Evolutionary conservation across 768 basidiomycete genomes (phyloP), one percentile per base, ranked within the genome.

Genomic region (Suillus subaureus): DNA sequence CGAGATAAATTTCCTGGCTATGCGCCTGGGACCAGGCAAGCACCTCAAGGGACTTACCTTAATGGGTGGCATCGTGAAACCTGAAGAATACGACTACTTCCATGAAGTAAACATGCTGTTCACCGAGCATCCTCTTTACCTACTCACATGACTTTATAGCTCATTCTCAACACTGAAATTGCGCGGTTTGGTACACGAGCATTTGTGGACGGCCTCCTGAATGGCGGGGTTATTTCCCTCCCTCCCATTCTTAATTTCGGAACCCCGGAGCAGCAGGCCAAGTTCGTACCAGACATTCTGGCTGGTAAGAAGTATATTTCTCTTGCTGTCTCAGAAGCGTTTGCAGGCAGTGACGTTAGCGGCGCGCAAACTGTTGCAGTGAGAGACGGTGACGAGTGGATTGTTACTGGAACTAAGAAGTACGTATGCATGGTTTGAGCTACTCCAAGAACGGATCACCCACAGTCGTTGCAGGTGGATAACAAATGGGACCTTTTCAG

Each of bases 381-480:
- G 64, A 87, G 87, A 64, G 94, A 97, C 71, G 96, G 94, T 1
- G 88, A 92, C 69, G 80, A 89, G 49, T 97, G 92, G 90, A 84
- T 95, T 15, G 89, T 98, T 67, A 93, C 89, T 49, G 97, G 97
- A 21, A 96, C 94, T 7, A 98, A 98, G 78, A 97, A 97, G 93
- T 91, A 64, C 4, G 83, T 72, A 33, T 13, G 54, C 6, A 23
- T 61, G n/a, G 15, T 35, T 45, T 31, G 31, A n/a, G 54, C 15
- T 15, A 61, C 26, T 26, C 31, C 23, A 1, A 4, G n/a, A 33
- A 35, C 21, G 21, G 5, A 55, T 58, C 54, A 13, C 45, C 43
- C 40, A 55, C 31, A 42, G 49, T 49, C 12, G 54, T 65, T 54
- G 78, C 76, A 92, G 91, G 71, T 96, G 93, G 93, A 94, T 95